These are phyloP conservation scores for Lactarius deliciosus DNA, from an alignment of 768 basidiomycete species.

Conservation along the genomic window DNA sequence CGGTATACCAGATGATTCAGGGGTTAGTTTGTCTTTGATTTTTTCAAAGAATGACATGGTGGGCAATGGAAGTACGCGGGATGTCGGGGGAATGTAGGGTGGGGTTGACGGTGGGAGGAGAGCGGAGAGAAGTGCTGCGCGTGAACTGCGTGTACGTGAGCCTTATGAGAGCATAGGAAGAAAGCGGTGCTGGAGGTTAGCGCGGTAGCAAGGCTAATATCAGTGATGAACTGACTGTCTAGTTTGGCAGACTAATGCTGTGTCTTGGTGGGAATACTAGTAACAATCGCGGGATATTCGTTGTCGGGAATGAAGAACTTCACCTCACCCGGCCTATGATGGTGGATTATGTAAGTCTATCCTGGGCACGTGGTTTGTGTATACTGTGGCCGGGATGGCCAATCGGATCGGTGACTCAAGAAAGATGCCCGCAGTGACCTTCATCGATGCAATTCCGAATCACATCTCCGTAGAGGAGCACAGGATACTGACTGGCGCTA, in stretches of 20 bases:
- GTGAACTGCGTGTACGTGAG: background rate
- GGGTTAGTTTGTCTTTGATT: slow-evolving; percentile 54
- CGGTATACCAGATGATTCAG: slow-evolving; percentile 40
- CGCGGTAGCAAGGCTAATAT: background rate
- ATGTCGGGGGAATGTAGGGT: background rate
- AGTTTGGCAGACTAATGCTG: background rate
- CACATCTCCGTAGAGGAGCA: slow-evolving; percentile 68
- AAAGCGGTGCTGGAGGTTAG: slow-evolving; percentile 7
- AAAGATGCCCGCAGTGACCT: slow-evolving; percentile 34
- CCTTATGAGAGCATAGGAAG: background rate
- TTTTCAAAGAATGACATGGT: slow-evolving; percentile 57
- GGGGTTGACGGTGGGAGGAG: background rate
- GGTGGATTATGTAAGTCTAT: background rate
- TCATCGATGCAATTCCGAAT: slow-evolving; percentile 44
- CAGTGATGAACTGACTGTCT: background rate
- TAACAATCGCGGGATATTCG: background rate
- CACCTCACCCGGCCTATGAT: background rate
- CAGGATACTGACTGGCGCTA: slow-evolving; percentile 63
- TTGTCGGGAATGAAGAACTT: background rate
- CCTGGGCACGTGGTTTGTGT: background rate
- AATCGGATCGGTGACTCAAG: background rate
- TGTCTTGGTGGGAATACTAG: background rate
- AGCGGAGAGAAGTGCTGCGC: background rate
- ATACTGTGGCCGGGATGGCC: background rate
- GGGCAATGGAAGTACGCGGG: background rate